phyloP scores from a whole-genome alignment of 2,329 filamentous ascomycete genomes.

The Chaetomiaceae sp. region DNA sequence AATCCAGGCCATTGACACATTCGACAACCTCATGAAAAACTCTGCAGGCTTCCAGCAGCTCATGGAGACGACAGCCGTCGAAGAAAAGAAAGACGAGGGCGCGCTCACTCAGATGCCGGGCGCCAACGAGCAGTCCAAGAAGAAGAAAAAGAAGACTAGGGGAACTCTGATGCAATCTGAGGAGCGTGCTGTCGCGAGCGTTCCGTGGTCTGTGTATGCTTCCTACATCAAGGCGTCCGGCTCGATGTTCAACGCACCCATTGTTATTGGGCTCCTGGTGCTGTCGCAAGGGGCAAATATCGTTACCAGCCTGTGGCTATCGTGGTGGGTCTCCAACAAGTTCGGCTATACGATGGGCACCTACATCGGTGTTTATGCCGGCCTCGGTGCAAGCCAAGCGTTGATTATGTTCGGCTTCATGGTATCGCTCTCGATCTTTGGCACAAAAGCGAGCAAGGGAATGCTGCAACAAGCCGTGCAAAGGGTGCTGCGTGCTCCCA shows the following conservation, averaged over 20 bases:
- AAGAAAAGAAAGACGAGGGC: slow-evolving; percentile 57
- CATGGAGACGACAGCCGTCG: slow-evolving; percentile 78
- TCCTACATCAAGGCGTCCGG: slow-evolving; percentile 75
- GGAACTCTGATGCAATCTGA: slow-evolving; percentile 66
- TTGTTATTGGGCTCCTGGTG: slow-evolving; percentile 60
- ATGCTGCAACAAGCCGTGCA: slow-evolving; percentile 79
- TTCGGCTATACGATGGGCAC: slow-evolving; percentile 62
- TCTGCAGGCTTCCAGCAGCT: slow-evolving; percentile 75
- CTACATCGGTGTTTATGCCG: slow-evolving; percentile 71
- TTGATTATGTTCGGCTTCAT: slow-evolving; percentile 77
- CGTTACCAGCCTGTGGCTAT: slow-evolving; percentile 83
- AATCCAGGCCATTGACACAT: slow-evolving; percentile 83
- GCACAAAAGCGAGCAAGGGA: slow-evolving; percentile 74
- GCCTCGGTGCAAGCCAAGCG: slow-evolving; percentile 66
- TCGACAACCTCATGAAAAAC: slow-evolving; percentile 76
- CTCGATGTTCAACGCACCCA: slow-evolving; percentile 61
- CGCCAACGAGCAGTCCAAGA: slow-evolving; percentile 37
- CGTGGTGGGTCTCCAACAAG: slow-evolving; percentile 83
- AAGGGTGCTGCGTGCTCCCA: slow-evolving; percentile 66
- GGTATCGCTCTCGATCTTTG: slow-evolving; percentile 69
- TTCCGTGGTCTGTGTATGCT: slow-evolving; percentile 74
- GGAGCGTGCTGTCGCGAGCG: slow-evolving; percentile 68
- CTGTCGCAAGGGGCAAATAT: slow-evolving; percentile 82
- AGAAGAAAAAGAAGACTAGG: slow-evolving; percentile 56
- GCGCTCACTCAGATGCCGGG: slow-evolving; percentile 39